A percentile compares a stretch with the other conserved stretches of the same genome.
Conservation (phyloP, 2,329 filamentous ascomycete species). For the Ascochyta clinopodiicola region DNA sequence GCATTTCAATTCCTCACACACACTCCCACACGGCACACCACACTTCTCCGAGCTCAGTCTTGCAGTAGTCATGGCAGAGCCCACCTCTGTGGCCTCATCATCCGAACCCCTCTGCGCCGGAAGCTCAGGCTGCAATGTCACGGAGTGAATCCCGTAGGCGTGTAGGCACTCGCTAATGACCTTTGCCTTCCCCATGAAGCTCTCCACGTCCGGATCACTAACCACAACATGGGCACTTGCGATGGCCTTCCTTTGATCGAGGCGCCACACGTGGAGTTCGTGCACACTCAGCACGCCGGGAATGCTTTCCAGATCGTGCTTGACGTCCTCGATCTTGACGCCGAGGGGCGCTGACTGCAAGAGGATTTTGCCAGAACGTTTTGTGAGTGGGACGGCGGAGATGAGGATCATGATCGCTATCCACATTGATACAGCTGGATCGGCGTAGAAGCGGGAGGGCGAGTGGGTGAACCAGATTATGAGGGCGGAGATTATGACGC, state of each 20-base stretch:
- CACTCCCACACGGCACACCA: conserved; percentile 59
- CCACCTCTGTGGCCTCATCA: conserved; percentile 3
- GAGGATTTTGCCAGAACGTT: conserved; percentile 68
- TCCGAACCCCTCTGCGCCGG: neutral
- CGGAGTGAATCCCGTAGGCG: conserved; percentile 75
- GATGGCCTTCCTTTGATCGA: conserved; percentile 73
- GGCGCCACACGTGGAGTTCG: conserved; percentile 76
- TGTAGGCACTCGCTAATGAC: conserved; percentile 73
- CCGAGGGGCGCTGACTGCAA: conserved; percentile 70
- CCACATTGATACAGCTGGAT: conserved; percentile 71
- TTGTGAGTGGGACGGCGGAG: conserved; percentile 68
- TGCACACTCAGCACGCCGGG: conserved; percentile 71
- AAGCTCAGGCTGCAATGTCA: conserved; percentile 72
- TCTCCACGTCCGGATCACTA: conserved; percentile 60
- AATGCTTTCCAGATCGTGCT: conserved; percentile 72
- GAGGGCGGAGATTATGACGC: conserved; percentile 72
- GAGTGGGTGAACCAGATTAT: conserved; percentile 71
- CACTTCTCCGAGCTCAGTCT: conserved; percentile 51
- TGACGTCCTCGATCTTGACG: conserved; percentile 67
- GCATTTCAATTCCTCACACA: conserved; percentile 61
- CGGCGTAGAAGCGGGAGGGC: conserved; percentile 70
- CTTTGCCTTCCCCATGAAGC: conserved; percentile 67
- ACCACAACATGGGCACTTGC: conserved; percentile 74
- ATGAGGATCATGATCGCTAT: conserved; percentile 76
- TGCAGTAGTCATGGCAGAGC: conserved; percentile 19